Percentiles rank a stretch among this genome's conserved stretches.
Conservation (phyloP, 352 stramenopile genomes). For the Pythium utonaiense region DNA sequence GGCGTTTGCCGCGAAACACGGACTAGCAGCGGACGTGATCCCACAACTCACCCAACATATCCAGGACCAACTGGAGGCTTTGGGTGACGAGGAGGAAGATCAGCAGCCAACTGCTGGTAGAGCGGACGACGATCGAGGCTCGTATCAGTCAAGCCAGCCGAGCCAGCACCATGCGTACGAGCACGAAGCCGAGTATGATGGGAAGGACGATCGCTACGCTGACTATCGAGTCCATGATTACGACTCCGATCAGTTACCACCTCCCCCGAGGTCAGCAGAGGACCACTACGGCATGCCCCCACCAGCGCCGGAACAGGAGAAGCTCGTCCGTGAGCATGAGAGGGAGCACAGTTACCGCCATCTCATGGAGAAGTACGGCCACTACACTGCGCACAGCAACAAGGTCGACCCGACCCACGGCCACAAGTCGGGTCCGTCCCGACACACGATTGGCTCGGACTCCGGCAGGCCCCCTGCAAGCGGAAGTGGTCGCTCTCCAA, state of each 20-base stretch:
- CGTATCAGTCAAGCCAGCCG: background rate
- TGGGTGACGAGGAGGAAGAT: constrained; percentile 27
- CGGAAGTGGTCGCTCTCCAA: background rate
- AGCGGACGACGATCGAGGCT: too few species aligned
- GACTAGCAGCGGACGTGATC: constrained; percentile 44
- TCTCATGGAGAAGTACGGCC: constrained; percentile 72
- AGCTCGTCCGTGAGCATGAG: constrained; percentile 36
- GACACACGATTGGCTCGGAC: background rate
- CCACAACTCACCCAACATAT: constrained; percentile 57
- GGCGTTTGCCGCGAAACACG: constrained; percentile 48
- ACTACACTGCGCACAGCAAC: constrained; percentile 64
- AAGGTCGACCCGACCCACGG: constrained; percentile 39
- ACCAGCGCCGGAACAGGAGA: background rate
- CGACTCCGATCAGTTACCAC: background rate
- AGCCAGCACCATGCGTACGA: background rate
- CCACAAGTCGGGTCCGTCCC: background rate
- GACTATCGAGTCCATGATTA: background rate
- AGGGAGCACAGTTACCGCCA: constrained; percentile 69
- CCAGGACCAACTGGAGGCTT: constrained; percentile 44
- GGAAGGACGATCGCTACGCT: background rate
- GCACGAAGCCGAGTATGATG: background rate
- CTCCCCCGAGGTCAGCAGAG: background rate
- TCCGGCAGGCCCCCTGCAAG: background rate
- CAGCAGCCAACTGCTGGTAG: too few species aligned
- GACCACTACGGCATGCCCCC: background rate